Percentiles rank a stretch among this genome's conserved stretches.
Conservation (phyloP, 768 basidiomycete genomes). For the Clitopilus hobsonii region DNA sequence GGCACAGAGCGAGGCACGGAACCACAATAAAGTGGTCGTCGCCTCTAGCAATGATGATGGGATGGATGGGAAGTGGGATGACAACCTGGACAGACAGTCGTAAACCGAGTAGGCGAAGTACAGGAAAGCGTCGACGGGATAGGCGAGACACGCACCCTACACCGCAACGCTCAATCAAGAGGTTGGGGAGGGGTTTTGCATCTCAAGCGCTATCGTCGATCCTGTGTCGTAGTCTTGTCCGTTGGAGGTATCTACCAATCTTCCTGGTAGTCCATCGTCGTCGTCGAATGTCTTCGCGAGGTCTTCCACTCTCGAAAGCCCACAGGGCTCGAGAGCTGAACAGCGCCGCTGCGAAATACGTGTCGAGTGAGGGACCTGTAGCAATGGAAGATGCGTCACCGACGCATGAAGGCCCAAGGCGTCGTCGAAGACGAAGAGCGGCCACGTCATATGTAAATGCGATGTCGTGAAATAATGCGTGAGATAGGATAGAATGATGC, state of each 20-base stretch:
- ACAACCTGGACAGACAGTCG: conserved; percentile 32
- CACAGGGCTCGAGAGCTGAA: conserved; percentile 24
- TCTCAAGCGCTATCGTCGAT: conserved; percentile 56
- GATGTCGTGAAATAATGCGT: conserved; percentile 21
- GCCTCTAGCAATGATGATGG: conserved; percentile 56
- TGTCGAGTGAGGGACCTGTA: conserved; percentile 18
- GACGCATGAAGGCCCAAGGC: conserved; percentile 33
- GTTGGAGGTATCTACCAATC: conserved; percentile 42
- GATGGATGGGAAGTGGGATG: conserved; percentile 46
- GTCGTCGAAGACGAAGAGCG: conserved; percentile 19
- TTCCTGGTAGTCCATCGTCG: conserved; percentile 49
- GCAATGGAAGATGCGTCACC: conserved; percentile 28
- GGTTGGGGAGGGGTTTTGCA: conserved; percentile 37
- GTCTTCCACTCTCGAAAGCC: conserved; percentile 15
- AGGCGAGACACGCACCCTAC: conserved; percentile 49
- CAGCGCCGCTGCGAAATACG: conserved; percentile 56
- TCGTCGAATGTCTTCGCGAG: conserved; percentile 26
- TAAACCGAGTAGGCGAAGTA: conserved; percentile 38
- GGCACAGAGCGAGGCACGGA: conserved; percentile 72
- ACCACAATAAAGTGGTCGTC: conserved; percentile 84
- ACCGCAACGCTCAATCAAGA: conserved; percentile 33
- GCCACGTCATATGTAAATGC: conserved; percentile 21
- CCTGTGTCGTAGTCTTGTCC: conserved; percentile 69
- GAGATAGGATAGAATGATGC: conserved; percentile 42
- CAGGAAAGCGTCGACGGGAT: conserved; percentile 54